A percentile compares a stretch with the other conserved stretches of the same genome.
Evolutionary conservation across 2,329 filamentous ascomycete species (phyloP).

Genomic region (Rasamsonia emersonii): DNA sequence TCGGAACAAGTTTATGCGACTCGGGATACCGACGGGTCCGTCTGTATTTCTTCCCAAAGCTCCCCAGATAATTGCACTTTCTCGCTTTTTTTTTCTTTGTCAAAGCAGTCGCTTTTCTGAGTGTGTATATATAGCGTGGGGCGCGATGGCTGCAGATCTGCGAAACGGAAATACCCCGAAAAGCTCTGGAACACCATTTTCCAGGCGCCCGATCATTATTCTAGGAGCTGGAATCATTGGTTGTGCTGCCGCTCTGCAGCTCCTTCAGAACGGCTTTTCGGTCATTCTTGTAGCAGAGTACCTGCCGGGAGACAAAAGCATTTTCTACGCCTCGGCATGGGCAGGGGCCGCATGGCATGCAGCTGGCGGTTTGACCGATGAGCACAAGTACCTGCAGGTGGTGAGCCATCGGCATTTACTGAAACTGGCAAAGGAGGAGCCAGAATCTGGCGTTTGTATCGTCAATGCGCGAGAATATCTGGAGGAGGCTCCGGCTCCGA

Average conservation of each 20-base stretch:
- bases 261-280: slow-evolving; percentile 26
- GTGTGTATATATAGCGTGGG: too few relatives aligned
- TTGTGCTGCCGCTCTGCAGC: slow-evolving; percentile 27
- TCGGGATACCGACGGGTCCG: too few relatives aligned
- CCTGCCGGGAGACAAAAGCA: slow-evolving; percentile 27
- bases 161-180: too few relatives aligned
- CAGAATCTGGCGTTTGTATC: slow-evolving; percentile 25
- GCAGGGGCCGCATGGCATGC: slow-evolving; percentile 33
- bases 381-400: slow-evolving; percentile 28
- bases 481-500: slow-evolving; percentile 21
- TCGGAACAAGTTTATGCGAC: too few relatives aligned
- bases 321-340: slow-evolving; percentile 32
- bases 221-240: slow-evolving; percentile 33
- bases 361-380: slow-evolving; percentile 25
- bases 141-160: too few relatives aligned
- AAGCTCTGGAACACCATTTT: slow-evolving; percentile 20
- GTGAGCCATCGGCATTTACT: slow-evolving; percentile 26
- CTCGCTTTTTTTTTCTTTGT: too few relatives aligned
- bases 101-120: too few relatives aligned
- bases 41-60: too few relatives aligned
- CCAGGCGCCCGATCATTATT: slow-evolving; percentile 27
- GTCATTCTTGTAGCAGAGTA: slow-evolving; percentile 29
- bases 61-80: too few relatives aligned
- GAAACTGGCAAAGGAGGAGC: slow-evolving; percentile 26
- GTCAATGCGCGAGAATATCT: slow-evolving; percentile 28